Evolutionary conservation across 1,284 basidiomycete species (phyloP).

Genomic region (Malassezia slooffiae): DNA sequence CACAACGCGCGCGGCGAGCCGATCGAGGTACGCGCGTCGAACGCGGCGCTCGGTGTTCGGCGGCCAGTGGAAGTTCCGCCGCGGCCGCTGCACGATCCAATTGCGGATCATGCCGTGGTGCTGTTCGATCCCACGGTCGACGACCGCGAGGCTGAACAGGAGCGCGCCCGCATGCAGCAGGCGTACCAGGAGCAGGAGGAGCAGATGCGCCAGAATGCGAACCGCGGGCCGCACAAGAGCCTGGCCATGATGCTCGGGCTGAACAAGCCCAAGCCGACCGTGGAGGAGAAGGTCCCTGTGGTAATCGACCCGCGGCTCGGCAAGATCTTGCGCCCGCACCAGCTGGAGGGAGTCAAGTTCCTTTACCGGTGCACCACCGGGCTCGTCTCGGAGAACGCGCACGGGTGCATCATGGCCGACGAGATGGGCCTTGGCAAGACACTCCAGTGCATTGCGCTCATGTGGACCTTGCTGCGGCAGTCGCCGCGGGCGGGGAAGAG

Average conservation of each 20-base stretch:
- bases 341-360: conserved; percentile 76
- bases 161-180: conserved; percentile 22
- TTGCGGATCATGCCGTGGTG: conserved; percentile 95
- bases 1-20: conserved; percentile 62
- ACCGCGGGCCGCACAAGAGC: conserved; percentile 71
- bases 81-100: conserved; percentile 84
- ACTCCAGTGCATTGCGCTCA: conserved; percentile 84
- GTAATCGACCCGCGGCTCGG: conserved; percentile 83
- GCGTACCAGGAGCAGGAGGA: conserved; percentile 18
- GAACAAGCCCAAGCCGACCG: conserved; percentile 25
- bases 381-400: conserved; percentile 79
- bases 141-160: conserved; percentile 46
- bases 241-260: conserved; percentile 69
- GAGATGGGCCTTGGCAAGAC: conserved; percentile 89
- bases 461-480: conserved; percentile 96
- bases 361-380: conserved; percentile 91
- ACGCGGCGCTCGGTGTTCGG: conserved; percentile 73
- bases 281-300: conserved; percentile 72
- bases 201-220: conserved; percentile 10
- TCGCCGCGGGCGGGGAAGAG: conserved; percentile 75
- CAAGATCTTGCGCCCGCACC: conserved; percentile 51
- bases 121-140: conserved; percentile 94
- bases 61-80: conserved; percentile 73
- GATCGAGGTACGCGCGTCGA: conserved; percentile 58
- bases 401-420: conserved; percentile 98